These are phyloP conservation scores for Cordyceps pruinosa DNA, from an alignment of 2,329 filamentous ascomycete species.

Conservation along the genomic window DNA sequence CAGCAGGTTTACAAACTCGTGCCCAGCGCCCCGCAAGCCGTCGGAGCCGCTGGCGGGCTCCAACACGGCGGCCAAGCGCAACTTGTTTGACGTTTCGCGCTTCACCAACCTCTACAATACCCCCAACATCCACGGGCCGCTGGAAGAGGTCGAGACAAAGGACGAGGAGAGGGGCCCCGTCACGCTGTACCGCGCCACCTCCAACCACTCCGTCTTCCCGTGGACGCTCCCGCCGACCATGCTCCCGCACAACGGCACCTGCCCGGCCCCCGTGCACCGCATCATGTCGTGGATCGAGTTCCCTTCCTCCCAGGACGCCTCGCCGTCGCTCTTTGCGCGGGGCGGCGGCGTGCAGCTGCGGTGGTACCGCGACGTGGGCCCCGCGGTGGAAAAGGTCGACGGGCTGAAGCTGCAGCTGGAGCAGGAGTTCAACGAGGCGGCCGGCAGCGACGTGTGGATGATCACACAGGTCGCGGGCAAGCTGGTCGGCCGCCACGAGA, in stretches of 20 bases:
- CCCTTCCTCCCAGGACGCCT: conserved; percentile 36
- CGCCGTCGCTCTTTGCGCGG: conserved; percentile 23
- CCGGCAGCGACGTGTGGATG: conserved; percentile 48
- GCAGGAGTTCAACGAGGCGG: conserved; percentile 45
- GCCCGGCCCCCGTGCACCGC: conserved; percentile 62
- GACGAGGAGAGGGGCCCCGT: conserved; percentile 41
- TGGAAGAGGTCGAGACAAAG: conserved; percentile 33
- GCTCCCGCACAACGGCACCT: conserved; percentile 71
- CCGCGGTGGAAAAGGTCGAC: conserved; percentile 45
- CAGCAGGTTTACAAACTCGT: conserved; percentile 50
- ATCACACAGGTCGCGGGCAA: conserved; percentile 77
- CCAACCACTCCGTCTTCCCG: conserved; percentile 81
- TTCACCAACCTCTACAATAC: conserved; percentile 76
- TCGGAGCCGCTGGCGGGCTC: conserved; percentile 66
- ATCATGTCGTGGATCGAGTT: conserved; percentile 64
- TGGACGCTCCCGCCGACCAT: conserved; percentile 80
- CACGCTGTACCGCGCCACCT: conserved; percentile 42
- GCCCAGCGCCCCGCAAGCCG: conserved; percentile 52
- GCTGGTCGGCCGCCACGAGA: conserved; percentile 79
- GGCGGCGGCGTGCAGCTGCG: background rate
- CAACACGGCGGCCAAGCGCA: conserved; percentile 66
- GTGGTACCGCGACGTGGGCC: conserved; percentile 31
- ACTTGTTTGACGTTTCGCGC: conserved; percentile 84
- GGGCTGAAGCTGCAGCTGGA: conserved; percentile 60
- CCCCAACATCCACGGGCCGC: conserved; percentile 52